phyloP scores from a whole-genome alignment of 139 green algal species.

The Asterochloris erici region DNA sequence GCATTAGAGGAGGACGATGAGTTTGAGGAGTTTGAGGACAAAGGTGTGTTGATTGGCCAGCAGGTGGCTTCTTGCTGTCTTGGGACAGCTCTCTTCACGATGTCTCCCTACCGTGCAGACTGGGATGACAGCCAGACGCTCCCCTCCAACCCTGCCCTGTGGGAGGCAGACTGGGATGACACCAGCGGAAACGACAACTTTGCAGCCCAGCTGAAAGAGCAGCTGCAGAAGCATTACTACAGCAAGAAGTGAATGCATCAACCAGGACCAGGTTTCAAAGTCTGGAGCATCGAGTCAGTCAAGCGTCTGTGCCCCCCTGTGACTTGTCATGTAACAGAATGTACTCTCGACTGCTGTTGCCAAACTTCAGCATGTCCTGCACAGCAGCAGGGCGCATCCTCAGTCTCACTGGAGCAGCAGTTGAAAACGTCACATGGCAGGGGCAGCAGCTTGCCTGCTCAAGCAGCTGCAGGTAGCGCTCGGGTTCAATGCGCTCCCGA shows the following conservation, averaged over 20 bases:
- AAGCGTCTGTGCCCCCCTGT: too few relatives aligned
- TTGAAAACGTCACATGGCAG: neutral
- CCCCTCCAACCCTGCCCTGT: constrained; percentile 35
- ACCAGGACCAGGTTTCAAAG: too few relatives aligned
- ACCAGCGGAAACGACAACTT: constrained; percentile 43
- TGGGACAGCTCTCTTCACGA: neutral
- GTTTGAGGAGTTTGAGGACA: constrained; percentile 54
- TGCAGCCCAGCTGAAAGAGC: constrained; percentile 28
- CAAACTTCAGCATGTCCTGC: constrained; percentile 86
- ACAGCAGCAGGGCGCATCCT: neutral
- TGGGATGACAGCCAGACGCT: constrained; percentile 30
- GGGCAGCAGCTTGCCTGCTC: constrained; percentile 44
- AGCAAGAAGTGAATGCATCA: neutral
- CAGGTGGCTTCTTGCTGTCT: neutral
- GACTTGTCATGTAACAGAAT: constrained; percentile 80
- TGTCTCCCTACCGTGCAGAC: neutral
- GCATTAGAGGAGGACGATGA: constrained; percentile 43
- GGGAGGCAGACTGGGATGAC: constrained; percentile 49
- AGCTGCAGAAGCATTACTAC: constrained; percentile 21
- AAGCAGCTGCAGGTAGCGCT: constrained; percentile 89
- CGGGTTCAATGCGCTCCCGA: constrained; percentile 68
- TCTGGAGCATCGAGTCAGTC: too few relatives aligned
- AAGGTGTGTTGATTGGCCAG: constrained; percentile 27
- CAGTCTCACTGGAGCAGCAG: neutral
- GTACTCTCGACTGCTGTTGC: constrained; percentile 87